Evolutionary conservation across 2,329 filamentous ascomycete genomes (phyloP), one percentile per base, ranked within the genome.

Genomic region (Fusarium protoensiforme): DNA sequence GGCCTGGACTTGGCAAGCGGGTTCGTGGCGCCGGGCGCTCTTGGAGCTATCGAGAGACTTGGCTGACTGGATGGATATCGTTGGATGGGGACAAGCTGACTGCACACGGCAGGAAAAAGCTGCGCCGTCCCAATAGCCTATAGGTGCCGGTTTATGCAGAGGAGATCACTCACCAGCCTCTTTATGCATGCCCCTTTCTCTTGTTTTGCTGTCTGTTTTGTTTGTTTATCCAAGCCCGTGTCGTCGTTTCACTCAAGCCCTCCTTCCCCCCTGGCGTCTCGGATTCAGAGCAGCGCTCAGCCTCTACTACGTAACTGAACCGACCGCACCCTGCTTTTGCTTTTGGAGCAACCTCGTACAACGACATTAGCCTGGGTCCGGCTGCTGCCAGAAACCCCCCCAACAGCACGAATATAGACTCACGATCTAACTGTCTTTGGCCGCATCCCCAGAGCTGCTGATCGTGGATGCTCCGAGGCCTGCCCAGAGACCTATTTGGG

Each of bases 1-100:
- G 67, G 58, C 46, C 31, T 71, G 48, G 62, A 31, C 70, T 73
- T 73, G 66, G 70, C 70, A 46, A 57, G 22, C 38, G 54, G 60
- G 43, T 57, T 69, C 46, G 65, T 57, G 38, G 41, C 27, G 58
- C 58, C 58, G 39, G 46, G 7, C 27, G 10, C 35, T 58, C 54
- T 58, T 36, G 54, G 54, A 58, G 18, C 38, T 33, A 48, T 59
- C 56, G 36, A 59, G 59, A 61, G 31, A 18, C 29, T 16, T 48
- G 57, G 31, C 51, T 35, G 54, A 24, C 24, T 39, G 24, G 24
- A 24, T 39, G 22, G 20, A 46, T 46, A 46, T 24, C 14, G 41
- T 22, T 61, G 53, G 33, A 57, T 38, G 48, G 61, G 63, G 39
- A 39, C 51, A 33, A 31, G 62, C 48, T 59, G 60, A 54, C 53